Evolutionary conservation across 352 stramenopile species (phyloP).

Genomic region (Globisporangium rhizosaccharum): DNA sequence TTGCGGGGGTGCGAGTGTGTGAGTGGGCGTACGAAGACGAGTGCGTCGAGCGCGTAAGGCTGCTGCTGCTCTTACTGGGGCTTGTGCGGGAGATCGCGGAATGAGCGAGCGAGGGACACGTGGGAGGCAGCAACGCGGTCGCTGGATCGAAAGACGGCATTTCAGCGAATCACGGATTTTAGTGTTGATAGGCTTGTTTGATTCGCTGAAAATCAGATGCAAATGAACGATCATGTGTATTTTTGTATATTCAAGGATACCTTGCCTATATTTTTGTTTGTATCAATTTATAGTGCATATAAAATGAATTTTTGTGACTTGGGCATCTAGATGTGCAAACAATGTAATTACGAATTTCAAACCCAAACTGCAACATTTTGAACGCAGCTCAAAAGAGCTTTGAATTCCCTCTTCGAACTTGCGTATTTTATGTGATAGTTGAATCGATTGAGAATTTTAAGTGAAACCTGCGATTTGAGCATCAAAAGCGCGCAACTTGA

Average conservation of each 20-base stretch:
- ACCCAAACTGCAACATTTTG: background rate
- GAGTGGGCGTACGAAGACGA: background rate
- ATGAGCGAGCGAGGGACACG: constrained; percentile 13
- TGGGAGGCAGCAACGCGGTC: background rate
- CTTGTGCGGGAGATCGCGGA: constrained; percentile 14
- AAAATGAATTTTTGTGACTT: background rate
- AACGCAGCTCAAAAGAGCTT: background rate
- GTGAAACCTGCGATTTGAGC: constrained; percentile 3
- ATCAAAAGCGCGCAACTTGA: background rate
- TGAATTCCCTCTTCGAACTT: background rate
- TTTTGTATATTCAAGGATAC: constrained; percentile 1
- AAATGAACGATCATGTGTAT: background rate
- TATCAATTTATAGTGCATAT: background rate
- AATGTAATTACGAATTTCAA: background rate
- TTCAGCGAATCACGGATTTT: constrained; percentile 5
- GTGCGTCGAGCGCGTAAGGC: background rate
- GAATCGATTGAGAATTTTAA: too few species aligned
- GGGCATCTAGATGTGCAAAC: background rate
- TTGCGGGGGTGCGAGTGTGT: background rate
- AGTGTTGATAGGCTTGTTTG: background rate
- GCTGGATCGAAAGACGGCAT: background rate
- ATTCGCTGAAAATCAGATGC: background rate
- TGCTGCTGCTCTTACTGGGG: constrained; percentile 2
- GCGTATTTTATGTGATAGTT: too few species aligned
- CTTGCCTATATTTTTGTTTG: background rate